A percentile compares a stretch with the other conserved stretches of the same genome.
phyloP scores from a whole-genome alignment of 2,329 filamentous ascomycete species.

The Aspergillus spinulosporus region DNA sequence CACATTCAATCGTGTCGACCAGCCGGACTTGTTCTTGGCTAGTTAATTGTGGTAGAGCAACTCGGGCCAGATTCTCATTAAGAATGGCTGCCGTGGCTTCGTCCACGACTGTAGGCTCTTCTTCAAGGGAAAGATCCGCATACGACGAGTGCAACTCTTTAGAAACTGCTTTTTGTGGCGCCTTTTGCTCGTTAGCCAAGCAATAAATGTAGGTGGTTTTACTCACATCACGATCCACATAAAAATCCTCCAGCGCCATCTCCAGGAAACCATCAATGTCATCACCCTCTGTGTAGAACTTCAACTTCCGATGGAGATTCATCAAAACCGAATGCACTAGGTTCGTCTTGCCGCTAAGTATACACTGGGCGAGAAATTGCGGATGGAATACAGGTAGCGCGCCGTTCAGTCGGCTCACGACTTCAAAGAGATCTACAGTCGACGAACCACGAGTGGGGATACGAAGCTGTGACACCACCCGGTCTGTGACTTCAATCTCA shows the following conservation, averaged over 20 bases:
- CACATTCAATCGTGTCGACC: slow-evolving; percentile 80
- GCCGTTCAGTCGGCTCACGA: slow-evolving; percentile 80
- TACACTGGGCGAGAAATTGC: slow-evolving; percentile 83
- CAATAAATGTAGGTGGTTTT: neutral
- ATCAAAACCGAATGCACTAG: slow-evolving; percentile 73
- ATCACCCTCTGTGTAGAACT: slow-evolving; percentile 81
- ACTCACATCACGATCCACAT: slow-evolving; percentile 47
- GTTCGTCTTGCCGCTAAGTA: slow-evolving; percentile 72
- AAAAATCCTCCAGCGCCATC: slow-evolving; percentile 52
- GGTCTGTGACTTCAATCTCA: slow-evolving; percentile 64
- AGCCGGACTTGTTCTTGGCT: slow-evolving; percentile 84
- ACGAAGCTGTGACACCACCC: slow-evolving; percentile 58
- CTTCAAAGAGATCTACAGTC: slow-evolving; percentile 72
- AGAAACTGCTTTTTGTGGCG: slow-evolving; percentile 42
- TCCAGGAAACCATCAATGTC: slow-evolving; percentile 75
- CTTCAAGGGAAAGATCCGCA: slow-evolving; percentile 50
- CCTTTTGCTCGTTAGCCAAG: slow-evolving; percentile 30
- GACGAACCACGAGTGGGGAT: slow-evolving; percentile 50
- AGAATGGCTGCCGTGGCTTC: slow-evolving; percentile 70
- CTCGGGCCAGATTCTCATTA: slow-evolving; percentile 72
- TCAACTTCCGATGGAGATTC: slow-evolving; percentile 71
- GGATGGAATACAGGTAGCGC: slow-evolving; percentile 90
- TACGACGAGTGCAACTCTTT: slow-evolving; percentile 56
- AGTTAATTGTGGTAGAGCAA: slow-evolving; percentile 76
- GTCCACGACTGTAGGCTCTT: slow-evolving; percentile 65